A percentile compares a stretch with the other conserved stretches of the same genome.
Evolutionary conservation across 306 rosid genomes (phyloP).

Genomic region (Quercus ilex): DNA sequence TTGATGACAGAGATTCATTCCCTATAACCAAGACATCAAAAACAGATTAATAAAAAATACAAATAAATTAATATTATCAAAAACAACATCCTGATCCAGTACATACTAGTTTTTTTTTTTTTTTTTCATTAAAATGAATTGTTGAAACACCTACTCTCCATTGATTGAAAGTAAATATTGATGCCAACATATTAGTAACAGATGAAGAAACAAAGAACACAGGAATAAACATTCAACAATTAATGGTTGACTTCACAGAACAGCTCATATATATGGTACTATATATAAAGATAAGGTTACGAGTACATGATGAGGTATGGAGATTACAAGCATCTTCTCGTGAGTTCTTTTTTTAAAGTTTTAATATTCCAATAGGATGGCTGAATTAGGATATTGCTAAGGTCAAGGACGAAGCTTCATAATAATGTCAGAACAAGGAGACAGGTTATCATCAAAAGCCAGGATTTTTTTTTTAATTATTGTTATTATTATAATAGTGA

Average conservation of each 20-base stretch:
- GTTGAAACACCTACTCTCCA: constrained; percentile 15
- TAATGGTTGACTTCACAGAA: constrained; percentile 59
- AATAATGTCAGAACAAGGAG: constrained; percentile 51
- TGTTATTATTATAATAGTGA: constrained; percentile 16
- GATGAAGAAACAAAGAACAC: constrained; percentile 21
- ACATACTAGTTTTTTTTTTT: background rate
- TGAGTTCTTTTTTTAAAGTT: constrained; percentile 27
- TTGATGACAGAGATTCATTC: constrained; percentile 44
- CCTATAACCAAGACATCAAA: constrained; percentile 28
- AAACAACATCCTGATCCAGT: too few relatives aligned
- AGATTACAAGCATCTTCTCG: constrained; percentile 62
- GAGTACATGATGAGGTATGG: constrained; percentile 56
- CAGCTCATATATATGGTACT: constrained; percentile 64
- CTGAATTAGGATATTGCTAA: constrained; percentile 59
- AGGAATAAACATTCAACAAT: constrained; percentile 26
- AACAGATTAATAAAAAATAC: constrained; percentile 11
- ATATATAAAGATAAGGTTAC: constrained; percentile 42
- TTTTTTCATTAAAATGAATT: constrained; percentile 8
- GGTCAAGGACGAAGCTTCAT: constrained; percentile 50
- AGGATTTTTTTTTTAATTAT: background rate
- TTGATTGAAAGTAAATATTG: constrained; percentile 37
- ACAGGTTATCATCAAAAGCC: constrained; percentile 46
- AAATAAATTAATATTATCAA: too few relatives aligned
- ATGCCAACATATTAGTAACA: constrained; percentile 53
- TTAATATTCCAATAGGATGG: constrained; percentile 35